Base-by-base conservation (phyloP, 164 flowering plant genomes). In the Litsea cubeba region DNA sequence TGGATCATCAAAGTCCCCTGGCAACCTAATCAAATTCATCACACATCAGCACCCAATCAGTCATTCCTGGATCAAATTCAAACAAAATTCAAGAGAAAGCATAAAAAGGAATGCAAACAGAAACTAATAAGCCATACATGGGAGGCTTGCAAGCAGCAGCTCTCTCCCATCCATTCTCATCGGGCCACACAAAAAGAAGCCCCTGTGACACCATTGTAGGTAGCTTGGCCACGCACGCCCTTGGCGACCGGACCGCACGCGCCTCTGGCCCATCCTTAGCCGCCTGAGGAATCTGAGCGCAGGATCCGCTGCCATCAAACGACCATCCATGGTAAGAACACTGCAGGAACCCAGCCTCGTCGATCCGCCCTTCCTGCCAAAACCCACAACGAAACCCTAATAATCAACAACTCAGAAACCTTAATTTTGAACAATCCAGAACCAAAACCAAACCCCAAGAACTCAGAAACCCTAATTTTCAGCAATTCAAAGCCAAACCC, bases 311-410 rank as follows among this genome's bases (percentile, higher is more conserved):
- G n/a, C 87, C 81, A 74, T 86, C 85, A 80, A 95, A 93, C 15
- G 99, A 95, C 97, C 97, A 95, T 5, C 97, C 97, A 68, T 93
- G 99, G 66, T 95, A 95, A 20, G 99, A 93, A 76, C 99, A 95
- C 78, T 93, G 97, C 82, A 95, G 79, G 70, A 87, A 84, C 68
- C 99, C 97, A n/a, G 85, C 87, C 77, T 93, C 97, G 79, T 93
- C 97, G 20, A 95, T 85, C 84, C 99, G 79, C 25, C 99, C 97
- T 81, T 93, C 99, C 97, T 95, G 69, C 68, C 74, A 46, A 54
- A 54, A 54, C 40, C 68, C 46, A 73, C 65, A 22, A 62, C 1
- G 22, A 63, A 72, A 14, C 46, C 46, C 2, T 40, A 5, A 8
- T 1, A 40, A 40, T 8, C 46, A 40, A 40, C 46, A 6, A 63